Base-by-base conservation (phyloP, 805 yeast species). In the Candida vaughaniae region DNA sequence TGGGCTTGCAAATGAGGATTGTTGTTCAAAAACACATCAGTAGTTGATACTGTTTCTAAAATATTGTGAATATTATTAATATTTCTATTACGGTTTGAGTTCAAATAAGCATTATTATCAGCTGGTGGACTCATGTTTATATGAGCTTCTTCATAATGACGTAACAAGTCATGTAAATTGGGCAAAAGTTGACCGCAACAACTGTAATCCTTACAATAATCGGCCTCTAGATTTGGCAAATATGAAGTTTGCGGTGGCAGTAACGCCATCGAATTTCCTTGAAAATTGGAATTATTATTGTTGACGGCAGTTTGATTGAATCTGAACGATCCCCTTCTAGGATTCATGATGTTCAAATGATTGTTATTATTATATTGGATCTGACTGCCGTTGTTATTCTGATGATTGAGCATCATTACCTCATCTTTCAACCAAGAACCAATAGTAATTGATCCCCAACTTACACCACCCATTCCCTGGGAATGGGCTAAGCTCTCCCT, bases 381-480 rank as follows among this genome's bases (percentile, higher is more conserved):
- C 12, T 38, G 38, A 14, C 28, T 12, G 9, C 18, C 18, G 11
- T 8, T 8, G 18, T 6, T 15, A 38, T 38, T 37, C 16, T 33
- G 33, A 30, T 42, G 39, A 19, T 52, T 51, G 28, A 60, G 72
- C 67, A 83, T 75, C 79, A 85, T 73, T 14, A 85, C 91, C 55
- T 91, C 99, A 59, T 91, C 98, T 55, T 89, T 85, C 16, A 91
- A 69, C 99, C 99, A 91, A 11, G 93, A 82, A 10, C 97, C 97
- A 20, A 91, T 89, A 18, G 95, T 84, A 39, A 90, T 79, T 3
- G 95, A 89, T 16, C 98, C 98, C 96, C 97, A 91, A 6, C 95
- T 83, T 22, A 91, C 85, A 31, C 98, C 99, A 29, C 98, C 98
- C 82, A 93, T 86, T 8, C 98, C 98, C 58, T 88, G 96, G 2